phyloP scores from a whole-genome alignment of 331 rosid species.

The Malus hybrid region DNA sequence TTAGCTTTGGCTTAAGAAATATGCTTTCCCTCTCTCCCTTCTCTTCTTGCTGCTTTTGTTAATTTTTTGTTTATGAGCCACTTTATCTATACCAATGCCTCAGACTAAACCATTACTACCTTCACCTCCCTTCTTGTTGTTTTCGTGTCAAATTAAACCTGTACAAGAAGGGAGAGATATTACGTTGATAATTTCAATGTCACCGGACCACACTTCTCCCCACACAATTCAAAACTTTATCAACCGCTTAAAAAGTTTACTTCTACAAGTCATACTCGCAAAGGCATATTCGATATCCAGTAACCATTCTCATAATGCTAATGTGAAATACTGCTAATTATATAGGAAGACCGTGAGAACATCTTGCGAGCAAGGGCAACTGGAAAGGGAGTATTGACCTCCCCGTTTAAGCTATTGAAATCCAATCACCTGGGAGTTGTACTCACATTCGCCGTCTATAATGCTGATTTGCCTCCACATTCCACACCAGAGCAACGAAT shows the following conservation, averaged over 20 bases:
- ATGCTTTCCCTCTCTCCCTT: background rate
- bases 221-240: background rate
- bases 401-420: conserved; percentile 91
- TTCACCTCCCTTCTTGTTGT: background rate
- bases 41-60: background rate
- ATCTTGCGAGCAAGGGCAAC: conserved; percentile 90
- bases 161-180: background rate
- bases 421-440: conserved; percentile 92
- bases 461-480: conserved; percentile 55
- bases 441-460: conserved; percentile 86
- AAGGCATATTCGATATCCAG: background rate
- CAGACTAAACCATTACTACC: background rate
- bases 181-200: background rate
- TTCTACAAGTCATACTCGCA: background rate
- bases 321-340: background rate
- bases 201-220: background rate
- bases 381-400: conserved; percentile 87
- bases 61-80: background rate
- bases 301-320: conserved; percentile 3
- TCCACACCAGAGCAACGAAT: conserved; percentile 63
- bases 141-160: background rate
- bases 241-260: background rate
- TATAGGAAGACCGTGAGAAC: conserved; percentile 88
- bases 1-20: background rate
- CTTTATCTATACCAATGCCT: background rate